Conservation (phyloP, 106 monocot species). For the Phalaenopsis equestris region DNA sequence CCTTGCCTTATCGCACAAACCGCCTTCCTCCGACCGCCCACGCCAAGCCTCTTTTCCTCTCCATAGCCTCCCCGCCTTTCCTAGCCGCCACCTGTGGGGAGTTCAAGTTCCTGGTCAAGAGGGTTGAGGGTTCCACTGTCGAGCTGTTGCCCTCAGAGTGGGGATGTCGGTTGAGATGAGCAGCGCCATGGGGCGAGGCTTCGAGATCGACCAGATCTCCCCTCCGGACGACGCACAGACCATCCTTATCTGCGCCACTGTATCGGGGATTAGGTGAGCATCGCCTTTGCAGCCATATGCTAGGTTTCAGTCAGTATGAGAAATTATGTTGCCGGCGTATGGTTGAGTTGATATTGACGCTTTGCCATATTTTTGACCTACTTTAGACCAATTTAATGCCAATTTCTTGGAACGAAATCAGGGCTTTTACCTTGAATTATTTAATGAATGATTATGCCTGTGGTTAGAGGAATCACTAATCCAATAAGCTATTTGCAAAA, state of each 20-base stretch:
- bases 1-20: background rate
- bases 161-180: slow-evolving; percentile 62
- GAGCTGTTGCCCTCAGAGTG: slow-evolving; percentile 54
- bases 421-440: background rate
- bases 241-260: slow-evolving; percentile 76
- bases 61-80: slow-evolving; percentile 71
- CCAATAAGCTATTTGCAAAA: background rate
- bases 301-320: background rate
- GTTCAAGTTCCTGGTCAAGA: slow-evolving; percentile 78
- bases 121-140: slow-evolving; percentile 46
- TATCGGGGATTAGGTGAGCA: slow-evolving; percentile 76
- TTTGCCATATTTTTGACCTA: background rate
- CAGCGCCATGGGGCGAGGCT: slow-evolving; percentile 64
- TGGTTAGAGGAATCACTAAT: background rate
- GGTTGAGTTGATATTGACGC: too few species aligned
- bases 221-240: slow-evolving; percentile 16
- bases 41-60: slow-evolving; percentile 50
- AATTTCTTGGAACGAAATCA: background rate
- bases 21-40: slow-evolving; percentile 28
- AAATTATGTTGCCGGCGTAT: too few species aligned
- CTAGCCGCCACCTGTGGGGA: slow-evolving; percentile 11
- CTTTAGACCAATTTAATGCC: background rate
- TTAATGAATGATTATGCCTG: background rate
- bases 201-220: slow-evolving; percentile 45
- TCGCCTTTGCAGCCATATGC: background rate